Evolutionary conservation across 108 stramenopile species (phyloP).

Genomic region (Cyclotella kingstonii): DNA sequence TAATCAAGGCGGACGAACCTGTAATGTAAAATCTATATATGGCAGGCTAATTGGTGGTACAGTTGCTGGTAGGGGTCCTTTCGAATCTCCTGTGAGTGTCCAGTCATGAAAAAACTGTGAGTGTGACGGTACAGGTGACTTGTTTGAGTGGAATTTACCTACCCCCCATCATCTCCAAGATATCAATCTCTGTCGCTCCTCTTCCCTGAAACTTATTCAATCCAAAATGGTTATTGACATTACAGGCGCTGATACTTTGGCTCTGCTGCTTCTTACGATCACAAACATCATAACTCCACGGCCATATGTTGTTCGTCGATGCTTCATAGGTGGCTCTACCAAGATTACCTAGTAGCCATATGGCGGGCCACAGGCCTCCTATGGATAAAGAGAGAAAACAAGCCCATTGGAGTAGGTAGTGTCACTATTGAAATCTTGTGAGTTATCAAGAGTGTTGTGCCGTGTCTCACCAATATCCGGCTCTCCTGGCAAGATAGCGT

Average conservation of each 20-base stretch:
- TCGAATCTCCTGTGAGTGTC: constrained; percentile 7
- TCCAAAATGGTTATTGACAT: constrained; percentile 87
- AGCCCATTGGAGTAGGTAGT: no score
- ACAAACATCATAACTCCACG: constrained; percentile 86
- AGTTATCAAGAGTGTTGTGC: neutral
- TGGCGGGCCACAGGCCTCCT: constrained; percentile 94
- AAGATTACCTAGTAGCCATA: constrained; percentile 96
- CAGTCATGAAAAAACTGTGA: neutral
- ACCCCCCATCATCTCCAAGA: constrained; percentile 95
- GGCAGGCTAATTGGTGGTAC: constrained; percentile 69
- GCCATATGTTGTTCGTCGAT: constrained; percentile 87
- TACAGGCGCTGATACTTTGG: constrained; percentile 91
- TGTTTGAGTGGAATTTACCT: no score
- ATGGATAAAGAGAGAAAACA: neutral
- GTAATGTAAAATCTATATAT: constrained; percentile 88
- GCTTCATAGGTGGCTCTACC: constrained; percentile 91
- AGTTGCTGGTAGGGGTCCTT: constrained; percentile 49
- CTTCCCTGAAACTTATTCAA: constrained; percentile 85
- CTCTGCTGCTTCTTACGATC: constrained; percentile 83
- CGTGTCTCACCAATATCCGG: constrained; percentile 44
- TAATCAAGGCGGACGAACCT: constrained; percentile 49
- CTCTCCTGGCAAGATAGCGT: constrained; percentile 90
- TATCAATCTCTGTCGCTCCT: constrained; percentile 96
- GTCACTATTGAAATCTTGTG: no score
- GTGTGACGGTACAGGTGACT: no score